phyloP scores from a whole-genome alignment of 2,329 filamentous ascomycete species.

The Alternaria ventricosa region DNA sequence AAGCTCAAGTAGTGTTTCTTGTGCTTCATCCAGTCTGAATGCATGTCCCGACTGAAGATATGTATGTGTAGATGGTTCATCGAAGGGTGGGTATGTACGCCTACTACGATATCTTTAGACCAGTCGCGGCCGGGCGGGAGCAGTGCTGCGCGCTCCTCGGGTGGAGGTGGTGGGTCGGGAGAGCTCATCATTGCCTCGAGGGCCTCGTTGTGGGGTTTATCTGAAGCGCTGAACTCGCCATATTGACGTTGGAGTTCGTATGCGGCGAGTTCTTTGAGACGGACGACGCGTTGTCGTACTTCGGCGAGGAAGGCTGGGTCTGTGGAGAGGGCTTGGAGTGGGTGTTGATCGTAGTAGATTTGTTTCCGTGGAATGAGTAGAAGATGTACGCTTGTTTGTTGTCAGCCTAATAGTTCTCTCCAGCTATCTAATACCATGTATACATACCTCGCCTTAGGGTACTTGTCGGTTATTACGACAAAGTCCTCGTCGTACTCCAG shows the following conservation, averaged over 20 bases:
- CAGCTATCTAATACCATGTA: not conserved
- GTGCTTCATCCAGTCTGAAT: constrained; percentile 74
- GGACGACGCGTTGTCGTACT: constrained; percentile 66
- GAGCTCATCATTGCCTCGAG: constrained; percentile 56
- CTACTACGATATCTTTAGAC: constrained; percentile 73
- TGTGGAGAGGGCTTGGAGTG: constrained; percentile 74
- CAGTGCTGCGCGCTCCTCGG: constrained; percentile 52
- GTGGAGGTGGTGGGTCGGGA: constrained; percentile 31
- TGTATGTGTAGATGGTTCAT: constrained; percentile 95
- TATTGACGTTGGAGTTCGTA: constrained; percentile 75
- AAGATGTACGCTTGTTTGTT: constrained; percentile 71
- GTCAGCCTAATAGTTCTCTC: not conserved
- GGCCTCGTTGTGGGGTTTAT: constrained; percentile 68
- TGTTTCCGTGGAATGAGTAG: constrained; percentile 82
- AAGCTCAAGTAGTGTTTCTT: constrained; percentile 94
- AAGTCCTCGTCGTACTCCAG: constrained; percentile 72
- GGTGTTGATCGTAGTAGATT: constrained; percentile 68
- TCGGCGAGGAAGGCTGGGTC: constrained; percentile 71
- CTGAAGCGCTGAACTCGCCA: constrained; percentile 67
- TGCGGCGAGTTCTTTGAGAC: constrained; percentile 70
- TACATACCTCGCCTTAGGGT: constrained; percentile 69
- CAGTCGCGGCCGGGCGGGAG: constrained; percentile 77
- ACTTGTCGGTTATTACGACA: constrained; percentile 81
- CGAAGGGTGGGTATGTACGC: constrained; percentile 85
- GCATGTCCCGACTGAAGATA: constrained; percentile 80